These are phyloP conservation scores for Paracamarosporium sp. DNA, from an alignment of 2,329 filamentous ascomycete species.

Conservation along the genomic window DNA sequence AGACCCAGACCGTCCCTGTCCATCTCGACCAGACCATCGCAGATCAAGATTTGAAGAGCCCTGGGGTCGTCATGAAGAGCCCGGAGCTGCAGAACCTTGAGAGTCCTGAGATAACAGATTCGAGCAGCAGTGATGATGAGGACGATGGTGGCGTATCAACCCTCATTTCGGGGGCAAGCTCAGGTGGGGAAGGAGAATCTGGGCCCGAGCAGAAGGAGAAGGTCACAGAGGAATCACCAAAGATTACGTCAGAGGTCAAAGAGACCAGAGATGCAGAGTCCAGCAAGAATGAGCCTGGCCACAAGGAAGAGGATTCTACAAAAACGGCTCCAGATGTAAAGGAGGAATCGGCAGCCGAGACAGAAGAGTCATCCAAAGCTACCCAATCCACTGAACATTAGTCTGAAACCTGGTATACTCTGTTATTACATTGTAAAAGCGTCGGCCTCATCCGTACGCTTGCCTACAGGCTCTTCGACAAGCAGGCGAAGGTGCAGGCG, in stretches of 20 bases:
- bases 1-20: conserved; percentile 34
- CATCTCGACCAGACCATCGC: conserved; percentile 18
- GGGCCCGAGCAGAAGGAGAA: neutral
- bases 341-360: neutral
- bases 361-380: neutral
- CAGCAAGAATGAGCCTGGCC: neutral
- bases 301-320: neutral
- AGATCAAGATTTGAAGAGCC: conserved; percentile 36
- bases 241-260: neutral
- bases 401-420: neutral
- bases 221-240: neutral
- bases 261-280: neutral
- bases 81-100: conserved; percentile 48
- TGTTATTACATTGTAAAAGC: neutral
- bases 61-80: conserved; percentile 48
- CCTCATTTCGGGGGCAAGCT: neutral
- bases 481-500: neutral
- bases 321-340: neutral
- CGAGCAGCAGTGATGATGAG: conserved; percentile 42
- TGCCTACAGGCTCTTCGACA: neutral
- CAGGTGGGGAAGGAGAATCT: neutral
- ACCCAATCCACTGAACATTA: neutral
- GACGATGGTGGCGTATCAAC: conserved; percentile 34
- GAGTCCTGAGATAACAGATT: conserved; percentile 46
- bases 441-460: neutral